Percentiles rank a stretch among this genome's conserved stretches.
Conservation (phyloP, 495 filamentous ascomycete genomes). For the Aspergillus bertholletiae region DNA sequence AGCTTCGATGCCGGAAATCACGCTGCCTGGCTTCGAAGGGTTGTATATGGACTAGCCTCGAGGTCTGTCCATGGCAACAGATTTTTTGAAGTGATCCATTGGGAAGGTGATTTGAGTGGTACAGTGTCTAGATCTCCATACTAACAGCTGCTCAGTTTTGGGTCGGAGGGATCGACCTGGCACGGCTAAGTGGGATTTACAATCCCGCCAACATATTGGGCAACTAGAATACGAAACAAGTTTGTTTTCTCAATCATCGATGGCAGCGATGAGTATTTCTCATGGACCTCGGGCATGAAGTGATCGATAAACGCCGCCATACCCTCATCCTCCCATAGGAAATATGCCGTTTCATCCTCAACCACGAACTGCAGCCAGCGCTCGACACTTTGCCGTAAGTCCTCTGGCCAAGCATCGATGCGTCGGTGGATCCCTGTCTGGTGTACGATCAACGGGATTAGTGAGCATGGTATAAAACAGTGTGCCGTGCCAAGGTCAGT, state of each 20-base stretch:
- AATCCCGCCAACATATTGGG: constrained; percentile 19
- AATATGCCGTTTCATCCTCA: constrained; percentile 10
- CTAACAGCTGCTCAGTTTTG: not conserved
- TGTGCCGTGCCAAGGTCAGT: not conserved
- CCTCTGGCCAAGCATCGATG: constrained; percentile 10
- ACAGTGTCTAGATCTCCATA: constrained; percentile 21
- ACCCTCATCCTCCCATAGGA: constrained; percentile 17
- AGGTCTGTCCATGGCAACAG: constrained; percentile 13
- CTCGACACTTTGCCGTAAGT: constrained; percentile 9
- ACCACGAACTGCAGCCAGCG: constrained; percentile 14
- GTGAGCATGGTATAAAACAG: constrained; percentile 6
- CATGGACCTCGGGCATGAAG: constrained; percentile 8
- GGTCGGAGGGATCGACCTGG: no score
- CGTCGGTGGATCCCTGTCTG: constrained; percentile 15
- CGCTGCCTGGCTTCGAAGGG: constrained; percentile 1
- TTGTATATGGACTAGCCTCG: constrained; percentile 1
- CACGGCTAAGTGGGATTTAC: no score
- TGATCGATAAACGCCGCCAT: constrained; percentile 8
- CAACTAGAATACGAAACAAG: constrained; percentile 16
- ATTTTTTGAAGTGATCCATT: constrained; percentile 9
- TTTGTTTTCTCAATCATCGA: constrained; percentile 16
- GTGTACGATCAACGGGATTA: constrained; percentile 17
- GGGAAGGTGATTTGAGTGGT: constrained; percentile 4
- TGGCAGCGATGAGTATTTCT: constrained; percentile 7
- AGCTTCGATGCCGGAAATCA: constrained; percentile 19